Conservation (phyloP, 805 yeast genomes). For the Ogataea chonburiensis region DNA sequence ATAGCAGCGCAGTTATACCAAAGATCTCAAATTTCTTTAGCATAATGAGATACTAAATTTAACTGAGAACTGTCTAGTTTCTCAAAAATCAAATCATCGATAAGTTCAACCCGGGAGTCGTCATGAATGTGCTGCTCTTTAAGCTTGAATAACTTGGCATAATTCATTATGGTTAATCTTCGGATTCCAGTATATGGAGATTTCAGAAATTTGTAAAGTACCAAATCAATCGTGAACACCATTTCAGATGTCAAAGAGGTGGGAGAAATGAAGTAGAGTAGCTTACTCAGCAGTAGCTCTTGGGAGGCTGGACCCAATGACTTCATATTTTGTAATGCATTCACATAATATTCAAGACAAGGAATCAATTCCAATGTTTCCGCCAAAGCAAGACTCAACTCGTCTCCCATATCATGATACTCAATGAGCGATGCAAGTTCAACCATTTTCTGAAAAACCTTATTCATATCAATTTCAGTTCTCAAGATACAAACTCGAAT, state of each 20-base stretch:
- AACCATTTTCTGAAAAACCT: constrained; percentile 19
- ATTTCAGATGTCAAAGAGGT: constrained; percentile 21
- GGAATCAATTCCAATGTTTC: constrained; percentile 40
- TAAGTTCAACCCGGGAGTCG: constrained; percentile 22
- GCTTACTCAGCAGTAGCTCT: constrained; percentile 18
- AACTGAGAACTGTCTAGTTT: constrained; percentile 43
- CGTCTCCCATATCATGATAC: constrained; percentile 13
- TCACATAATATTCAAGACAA: constrained; percentile 41
- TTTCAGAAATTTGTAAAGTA: constrained; percentile 30
- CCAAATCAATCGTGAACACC: constrained; percentile 34
- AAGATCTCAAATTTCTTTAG: constrained; percentile 16
- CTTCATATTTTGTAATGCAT: constrained; percentile 16
- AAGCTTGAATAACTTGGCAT: constrained; percentile 33
- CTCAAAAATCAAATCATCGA: constrained; percentile 35
- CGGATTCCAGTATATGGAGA: constrained; percentile 39
- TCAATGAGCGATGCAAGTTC: constrained; percentile 13
- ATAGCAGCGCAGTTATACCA: too few relatives aligned
- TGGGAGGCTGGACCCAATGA: constrained; percentile 24
- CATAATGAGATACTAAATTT: constrained; percentile 48
- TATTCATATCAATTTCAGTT: constrained; percentile 4
- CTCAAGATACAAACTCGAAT: constrained; percentile 19
- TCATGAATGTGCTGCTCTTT: constrained; percentile 15
- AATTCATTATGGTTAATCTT: constrained; percentile 37
- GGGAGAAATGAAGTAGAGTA: constrained; percentile 12
- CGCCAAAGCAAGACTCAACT: constrained; percentile 28